Percentiles rank a stretch among this genome's conserved stretches.
These are phyloP conservation scores for Cucurbita moschata DNA, from an alignment of 306 rosid genomes.

Conservation along the genomic window DNA sequence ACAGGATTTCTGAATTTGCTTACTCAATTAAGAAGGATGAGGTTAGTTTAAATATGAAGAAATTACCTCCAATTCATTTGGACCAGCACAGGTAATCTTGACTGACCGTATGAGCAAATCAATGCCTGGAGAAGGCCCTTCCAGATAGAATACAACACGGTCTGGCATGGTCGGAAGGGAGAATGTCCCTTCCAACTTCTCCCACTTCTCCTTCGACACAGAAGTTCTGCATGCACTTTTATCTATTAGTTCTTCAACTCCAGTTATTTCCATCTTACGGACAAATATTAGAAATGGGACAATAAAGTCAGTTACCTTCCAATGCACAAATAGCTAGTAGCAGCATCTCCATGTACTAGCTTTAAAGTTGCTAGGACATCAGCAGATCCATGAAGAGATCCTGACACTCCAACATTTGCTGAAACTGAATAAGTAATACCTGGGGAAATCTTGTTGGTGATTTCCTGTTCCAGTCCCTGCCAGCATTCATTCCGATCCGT, in stretches of 20 bases:
- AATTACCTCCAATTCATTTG: conserved; percentile 35
- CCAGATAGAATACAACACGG: conserved; percentile 55
- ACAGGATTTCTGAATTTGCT: background rate
- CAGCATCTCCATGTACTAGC: conserved; percentile 38
- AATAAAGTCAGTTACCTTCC: conserved; percentile 44
- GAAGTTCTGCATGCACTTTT: conserved; percentile 43
- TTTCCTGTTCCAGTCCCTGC: conserved; percentile 95
- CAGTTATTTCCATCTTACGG: background rate
- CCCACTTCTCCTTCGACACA: conserved; percentile 50
- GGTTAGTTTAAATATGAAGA: background rate
- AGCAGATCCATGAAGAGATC: conserved; percentile 35
- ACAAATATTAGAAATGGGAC: background rate
- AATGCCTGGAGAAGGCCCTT: conserved; percentile 80
- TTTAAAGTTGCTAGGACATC: conserved; percentile 80
- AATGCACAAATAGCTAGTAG: conserved; percentile 43
- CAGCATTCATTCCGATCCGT: conserved; percentile 59
- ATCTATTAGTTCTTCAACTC: background rate
- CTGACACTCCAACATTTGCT: conserved; percentile 67
- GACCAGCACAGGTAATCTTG: conserved; percentile 29
- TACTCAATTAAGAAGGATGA: background rate
- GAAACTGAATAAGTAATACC: conserved; percentile 53
- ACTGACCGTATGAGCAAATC: conserved; percentile 60
- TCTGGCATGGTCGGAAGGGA: conserved; percentile 46
- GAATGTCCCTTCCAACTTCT: conserved; percentile 65
- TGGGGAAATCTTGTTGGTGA: conserved; percentile 35